Conservation (phyloP, 2,329 filamentous ascomycete genomes). For the Aspergillus piperis region DNA sequence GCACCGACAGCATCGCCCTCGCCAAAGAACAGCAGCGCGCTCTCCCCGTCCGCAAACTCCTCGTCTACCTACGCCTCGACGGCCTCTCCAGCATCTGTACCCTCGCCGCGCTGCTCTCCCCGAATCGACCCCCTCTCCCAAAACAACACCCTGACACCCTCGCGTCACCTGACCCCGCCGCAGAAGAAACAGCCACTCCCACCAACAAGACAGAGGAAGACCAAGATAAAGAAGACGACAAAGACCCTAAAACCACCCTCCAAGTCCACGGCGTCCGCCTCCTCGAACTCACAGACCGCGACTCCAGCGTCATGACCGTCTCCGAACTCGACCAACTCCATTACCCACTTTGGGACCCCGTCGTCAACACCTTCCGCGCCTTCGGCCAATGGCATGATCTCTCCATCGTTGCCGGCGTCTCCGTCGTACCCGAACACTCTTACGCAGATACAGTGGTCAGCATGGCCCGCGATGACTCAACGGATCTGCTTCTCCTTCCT, state of each 20-base stretch:
- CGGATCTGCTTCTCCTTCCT: constrained; percentile 78
- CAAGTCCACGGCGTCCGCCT: constrained; percentile 84
- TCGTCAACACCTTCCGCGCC: constrained; percentile 87
- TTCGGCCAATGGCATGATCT: constrained; percentile 84
- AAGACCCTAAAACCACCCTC: constrained; percentile 40
- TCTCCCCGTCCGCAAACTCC: constrained; percentile 62
- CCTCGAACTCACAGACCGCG: constrained; percentile 84
- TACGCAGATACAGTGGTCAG: constrained; percentile 76
- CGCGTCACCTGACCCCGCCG: constrained; percentile 19
- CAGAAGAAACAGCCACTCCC: constrained; percentile 26
- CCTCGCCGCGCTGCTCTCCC: constrained; percentile 77
- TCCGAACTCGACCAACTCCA: constrained; percentile 70
- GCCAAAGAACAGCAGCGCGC: constrained; percentile 53
- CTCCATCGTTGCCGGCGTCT: constrained; percentile 76
- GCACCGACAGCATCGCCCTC: constrained; percentile 47
- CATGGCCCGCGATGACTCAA: constrained; percentile 68
- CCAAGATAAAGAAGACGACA: constrained; percentile 11
- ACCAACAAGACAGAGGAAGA: constrained; percentile 15
- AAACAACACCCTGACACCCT: constrained; percentile 36
- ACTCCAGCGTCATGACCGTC: constrained; percentile 93
- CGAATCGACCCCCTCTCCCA: constrained; percentile 41
- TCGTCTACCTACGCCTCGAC: constrained; percentile 82
- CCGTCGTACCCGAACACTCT: constrained; percentile 73
- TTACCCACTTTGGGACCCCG: constrained; percentile 71
- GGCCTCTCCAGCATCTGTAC: constrained; percentile 80